Percentiles rank a stretch among this genome's conserved stretches.
phyloP scores from a whole-genome alignment of 306 rosid species.

The Sicyos baderoa region DNA sequence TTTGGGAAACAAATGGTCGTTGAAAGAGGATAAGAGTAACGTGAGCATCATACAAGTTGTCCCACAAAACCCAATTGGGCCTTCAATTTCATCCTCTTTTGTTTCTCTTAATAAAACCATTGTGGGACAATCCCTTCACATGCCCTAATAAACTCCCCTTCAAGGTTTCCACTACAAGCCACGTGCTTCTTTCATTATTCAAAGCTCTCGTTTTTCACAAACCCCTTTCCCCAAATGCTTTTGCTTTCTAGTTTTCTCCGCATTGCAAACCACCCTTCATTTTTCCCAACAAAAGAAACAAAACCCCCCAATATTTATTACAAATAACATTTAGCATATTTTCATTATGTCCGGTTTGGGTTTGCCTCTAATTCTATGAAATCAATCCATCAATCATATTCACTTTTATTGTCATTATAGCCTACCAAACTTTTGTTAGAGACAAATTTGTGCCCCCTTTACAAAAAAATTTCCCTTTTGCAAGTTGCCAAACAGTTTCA shows the following conservation, averaged over 20 bases:
- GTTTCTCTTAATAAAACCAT: neutral
- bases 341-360: neutral
- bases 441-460: neutral
- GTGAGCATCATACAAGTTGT: conserved; percentile 3
- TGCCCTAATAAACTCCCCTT: neutral
- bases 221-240: neutral
- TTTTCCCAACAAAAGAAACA: neutral
- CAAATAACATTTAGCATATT: neutral
- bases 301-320: neutral
- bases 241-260: neutral
- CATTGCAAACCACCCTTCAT: neutral
- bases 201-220: neutral
- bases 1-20: neutral
- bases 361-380: neutral
- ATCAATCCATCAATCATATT: neutral
- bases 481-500: neutral
- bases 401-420: neutral
- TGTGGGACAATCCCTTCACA: conserved; percentile 1
- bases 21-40: neutral
- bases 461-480: neutral
- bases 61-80: neutral
- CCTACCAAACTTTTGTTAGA: neutral
- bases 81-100: neutral
- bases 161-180: neutral
- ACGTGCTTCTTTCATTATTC: conserved; percentile 8